These are phyloP conservation scores for Tricholoma furcatifolium DNA, from an alignment of 768 basidiomycete genomes.

Conservation along the genomic window DNA sequence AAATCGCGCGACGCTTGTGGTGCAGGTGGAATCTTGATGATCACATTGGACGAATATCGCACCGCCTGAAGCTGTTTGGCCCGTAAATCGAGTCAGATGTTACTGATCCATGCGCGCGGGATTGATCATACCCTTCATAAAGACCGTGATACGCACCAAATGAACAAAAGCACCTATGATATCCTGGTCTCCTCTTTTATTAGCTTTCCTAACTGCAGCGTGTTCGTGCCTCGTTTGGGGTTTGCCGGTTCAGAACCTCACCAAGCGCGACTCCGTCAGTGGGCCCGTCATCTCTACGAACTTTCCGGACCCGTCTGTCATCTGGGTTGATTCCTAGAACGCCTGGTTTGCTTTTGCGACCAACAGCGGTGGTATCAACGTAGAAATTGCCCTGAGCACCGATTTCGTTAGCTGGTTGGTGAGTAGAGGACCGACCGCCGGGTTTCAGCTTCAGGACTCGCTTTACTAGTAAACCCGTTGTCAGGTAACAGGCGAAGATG, in stretches of 20 bases:
- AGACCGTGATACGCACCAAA: neutral
- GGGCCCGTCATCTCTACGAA: constrained; percentile 11
- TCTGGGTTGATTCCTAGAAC: constrained; percentile 12
- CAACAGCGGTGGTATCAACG: constrained; percentile 8
- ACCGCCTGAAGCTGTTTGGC: too few relatives aligned
- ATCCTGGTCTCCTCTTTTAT: neutral
- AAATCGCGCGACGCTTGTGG: too few relatives aligned
- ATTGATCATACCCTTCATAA: neutral
- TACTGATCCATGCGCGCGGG: neutral
- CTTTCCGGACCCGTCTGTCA: constrained; percentile 14
- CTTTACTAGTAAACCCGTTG: too few relatives aligned
- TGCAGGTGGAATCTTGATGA: too few relatives aligned
- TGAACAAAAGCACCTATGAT: neutral
- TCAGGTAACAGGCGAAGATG: constrained; percentile 8
- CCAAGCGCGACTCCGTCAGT: constrained; percentile 11
- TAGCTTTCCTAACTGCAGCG: neutral
- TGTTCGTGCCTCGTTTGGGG: neutral
- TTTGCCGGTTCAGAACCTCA: constrained; percentile 9
- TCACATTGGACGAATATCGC: too few relatives aligned
- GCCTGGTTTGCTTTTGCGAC: constrained; percentile 17
- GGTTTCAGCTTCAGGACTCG: too few relatives aligned
- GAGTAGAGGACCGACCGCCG: neutral
- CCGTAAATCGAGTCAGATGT: too few relatives aligned
- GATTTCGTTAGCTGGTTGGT: constrained; percentile 11
- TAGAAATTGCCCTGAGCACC: constrained; percentile 12